These are phyloP conservation scores for Lodderomyces oxycetoniae DNA, from an alignment of 1,139 yeast species.

Conservation along the genomic window DNA sequence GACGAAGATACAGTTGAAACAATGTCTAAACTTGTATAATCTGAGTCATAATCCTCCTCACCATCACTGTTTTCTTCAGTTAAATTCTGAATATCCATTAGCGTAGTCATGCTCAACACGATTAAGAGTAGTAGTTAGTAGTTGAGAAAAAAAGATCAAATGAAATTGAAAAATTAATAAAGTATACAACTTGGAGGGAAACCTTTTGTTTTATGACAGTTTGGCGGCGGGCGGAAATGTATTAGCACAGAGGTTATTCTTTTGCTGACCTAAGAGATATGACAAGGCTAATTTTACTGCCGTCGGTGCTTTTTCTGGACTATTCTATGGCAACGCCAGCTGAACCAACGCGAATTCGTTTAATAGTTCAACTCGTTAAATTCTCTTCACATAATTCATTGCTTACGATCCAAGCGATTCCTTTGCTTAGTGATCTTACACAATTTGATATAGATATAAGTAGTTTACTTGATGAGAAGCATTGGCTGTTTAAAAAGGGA, in stretches of 20 bases:
- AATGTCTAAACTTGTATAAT: slow-evolving; percentile 9
- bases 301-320: not conserved
- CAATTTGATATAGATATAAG: not conserved
- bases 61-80: slow-evolving; percentile 5
- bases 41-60: slow-evolving; percentile 10
- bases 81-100: slow-evolving; percentile 1
- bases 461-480: not conserved
- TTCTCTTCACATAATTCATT: not conserved
- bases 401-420: not conserved
- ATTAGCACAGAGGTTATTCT: not conserved
- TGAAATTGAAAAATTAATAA: too few species aligned
- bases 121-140: too few species aligned
- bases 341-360: not conserved
- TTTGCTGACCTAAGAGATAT: too few species aligned
- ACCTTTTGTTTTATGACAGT: too few species aligned
- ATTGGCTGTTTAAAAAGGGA: slow-evolving; percentile 1
- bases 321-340: not conserved
- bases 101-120: not conserved
- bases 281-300: not conserved
- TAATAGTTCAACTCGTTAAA: not conserved
- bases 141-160: too few species aligned
- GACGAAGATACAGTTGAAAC: slow-evolving; percentile 12
- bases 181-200: too few species aligned
- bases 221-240: too few species aligned
- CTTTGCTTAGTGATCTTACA: not conserved